phyloP scores from a whole-genome alignment of 768 basidiomycete genomes.

The Termitomyces sp. region DNA sequence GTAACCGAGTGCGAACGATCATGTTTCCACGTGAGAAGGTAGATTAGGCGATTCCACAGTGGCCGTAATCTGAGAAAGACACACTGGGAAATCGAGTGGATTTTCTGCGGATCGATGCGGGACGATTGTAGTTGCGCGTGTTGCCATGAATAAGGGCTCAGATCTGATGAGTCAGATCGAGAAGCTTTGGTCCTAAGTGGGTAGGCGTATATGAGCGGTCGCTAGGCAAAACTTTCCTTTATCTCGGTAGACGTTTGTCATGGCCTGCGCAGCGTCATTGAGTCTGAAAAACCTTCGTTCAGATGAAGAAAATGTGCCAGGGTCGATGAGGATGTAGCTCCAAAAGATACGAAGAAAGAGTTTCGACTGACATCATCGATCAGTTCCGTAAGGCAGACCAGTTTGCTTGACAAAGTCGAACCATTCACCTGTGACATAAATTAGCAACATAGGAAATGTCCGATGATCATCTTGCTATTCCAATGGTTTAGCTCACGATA shows the following conservation, averaged over 20 bases:
- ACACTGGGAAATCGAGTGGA: slow-evolving; percentile 22
- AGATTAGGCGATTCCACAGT: slow-evolving; percentile 21
- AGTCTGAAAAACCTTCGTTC: background rate
- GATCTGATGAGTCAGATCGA: slow-evolving; percentile 20
- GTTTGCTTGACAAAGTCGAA: background rate
- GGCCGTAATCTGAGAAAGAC: slow-evolving; percentile 22
- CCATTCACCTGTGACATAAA: background rate
- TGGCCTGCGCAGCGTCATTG: background rate
- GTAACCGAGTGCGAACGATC: slow-evolving; percentile 20
- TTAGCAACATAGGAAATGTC: background rate
- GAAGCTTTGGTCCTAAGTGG: slow-evolving; percentile 14
- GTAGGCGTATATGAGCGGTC: background rate
- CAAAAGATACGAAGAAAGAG: background rate
- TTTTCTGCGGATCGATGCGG: slow-evolving; percentile 37
- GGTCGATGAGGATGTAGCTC: background rate
- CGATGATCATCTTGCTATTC: background rate
- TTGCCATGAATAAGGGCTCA: slow-evolving; percentile 25
- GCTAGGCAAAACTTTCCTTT: background rate
- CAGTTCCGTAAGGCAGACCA: slow-evolving; percentile 2
- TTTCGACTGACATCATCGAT: background rate
- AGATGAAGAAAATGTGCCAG: background rate
- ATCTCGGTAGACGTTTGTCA: background rate
- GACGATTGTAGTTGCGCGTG: slow-evolving; percentile 22
- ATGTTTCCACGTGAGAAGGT: slow-evolving; percentile 17
- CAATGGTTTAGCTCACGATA: background rate